Evolutionary conservation across 805 yeast species (phyloP).

Genomic region (Teunomyces tritomae): DNA sequence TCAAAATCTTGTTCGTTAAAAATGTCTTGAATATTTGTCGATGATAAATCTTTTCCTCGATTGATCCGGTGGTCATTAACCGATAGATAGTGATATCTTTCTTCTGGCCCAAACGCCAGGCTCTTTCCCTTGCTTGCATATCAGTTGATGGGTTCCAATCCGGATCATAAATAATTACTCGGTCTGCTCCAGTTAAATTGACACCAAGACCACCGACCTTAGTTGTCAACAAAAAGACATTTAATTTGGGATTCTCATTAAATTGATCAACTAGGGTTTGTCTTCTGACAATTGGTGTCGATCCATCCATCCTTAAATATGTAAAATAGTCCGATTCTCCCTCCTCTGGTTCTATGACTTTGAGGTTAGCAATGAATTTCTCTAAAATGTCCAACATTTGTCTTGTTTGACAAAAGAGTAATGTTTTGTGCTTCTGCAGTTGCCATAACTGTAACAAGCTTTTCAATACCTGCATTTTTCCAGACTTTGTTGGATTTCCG

Average conservation of each 20-base stretch:
- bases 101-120: conserved; percentile 96
- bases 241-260: conserved; percentile 56
- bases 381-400: conserved; percentile 92
- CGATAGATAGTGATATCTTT: conserved; percentile 88
- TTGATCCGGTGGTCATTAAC: conserved; percentile 90
- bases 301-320: conserved; percentile 90
- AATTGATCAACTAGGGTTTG: conserved; percentile 80
- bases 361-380: conserved; percentile 49
- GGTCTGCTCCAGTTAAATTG: conserved; percentile 89
- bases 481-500: conserved; percentile 66
- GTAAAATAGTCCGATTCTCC: conserved; percentile 22
- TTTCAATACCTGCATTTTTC: conserved; percentile 87
- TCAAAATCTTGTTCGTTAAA: conserved; percentile 85
- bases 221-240: conserved; percentile 81
- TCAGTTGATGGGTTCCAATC: conserved; percentile 99
- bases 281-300: conserved; percentile 74
- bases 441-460: conserved; percentile 76
- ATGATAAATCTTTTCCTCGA: conserved; percentile 95
- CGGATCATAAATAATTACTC: conserved; percentile 93
- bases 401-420: conserved; percentile 87
- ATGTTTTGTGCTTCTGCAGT: conserved; percentile 69
- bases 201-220: conserved; percentile 96
- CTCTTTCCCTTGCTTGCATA: conserved; percentile 93
- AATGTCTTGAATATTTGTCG: conserved; percentile 95
- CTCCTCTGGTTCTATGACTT: conserved; percentile 17